Evolutionary conservation across 148 eudicot species (phyloP), one percentile per base, ranked within the genome.

Genomic region (Fallopia convolvulus): DNA sequence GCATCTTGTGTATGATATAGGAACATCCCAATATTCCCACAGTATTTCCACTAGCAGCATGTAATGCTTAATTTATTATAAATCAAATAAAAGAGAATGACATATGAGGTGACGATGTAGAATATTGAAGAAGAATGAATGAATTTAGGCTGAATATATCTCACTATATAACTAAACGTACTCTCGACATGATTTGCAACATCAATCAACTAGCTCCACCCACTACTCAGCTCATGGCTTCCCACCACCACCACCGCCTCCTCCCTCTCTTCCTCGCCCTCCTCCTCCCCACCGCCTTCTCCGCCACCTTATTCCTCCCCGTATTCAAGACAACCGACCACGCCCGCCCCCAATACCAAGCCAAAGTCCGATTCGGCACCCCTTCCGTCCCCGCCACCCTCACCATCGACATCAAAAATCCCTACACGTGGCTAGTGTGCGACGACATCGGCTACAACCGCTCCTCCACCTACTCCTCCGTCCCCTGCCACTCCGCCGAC

Each of bases 371-470:
- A 46, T n/a, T 83, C 14, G 86, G 86, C 42, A 83, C 86, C 3
- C 83, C 83, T 3, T 11, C 79, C 0, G 70, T 81, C 72, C 72
- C 74, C 1, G 70, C 81, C 48, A 8, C 40, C 2, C 72, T 81
- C 2, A 40, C 83, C 47, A 50, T 83, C 14, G 83, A 83, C n/a
- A 30, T 76, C 17, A 75, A 76, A 48, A 80, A 81, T 75, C 81
- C 79, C 5, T 80, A 76, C 83, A 75, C 83, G 0, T 83, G 86
- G 86, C 78, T 78, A 75, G 75, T 83, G 0, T 81, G 86, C 50
- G 77, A 75, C 74, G 44, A 60, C 4, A 77, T 81, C 14, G 83
- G 86, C 11, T 48, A 55, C 77, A 83, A 80, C 72, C 41, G 60
- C 9, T 47, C 86, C 7, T 39, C 65, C 70, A 78, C 78, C 71